phyloP scores from a whole-genome alignment of 768 basidiomycete genomes.

The Filobasidium floriforme region DNA sequence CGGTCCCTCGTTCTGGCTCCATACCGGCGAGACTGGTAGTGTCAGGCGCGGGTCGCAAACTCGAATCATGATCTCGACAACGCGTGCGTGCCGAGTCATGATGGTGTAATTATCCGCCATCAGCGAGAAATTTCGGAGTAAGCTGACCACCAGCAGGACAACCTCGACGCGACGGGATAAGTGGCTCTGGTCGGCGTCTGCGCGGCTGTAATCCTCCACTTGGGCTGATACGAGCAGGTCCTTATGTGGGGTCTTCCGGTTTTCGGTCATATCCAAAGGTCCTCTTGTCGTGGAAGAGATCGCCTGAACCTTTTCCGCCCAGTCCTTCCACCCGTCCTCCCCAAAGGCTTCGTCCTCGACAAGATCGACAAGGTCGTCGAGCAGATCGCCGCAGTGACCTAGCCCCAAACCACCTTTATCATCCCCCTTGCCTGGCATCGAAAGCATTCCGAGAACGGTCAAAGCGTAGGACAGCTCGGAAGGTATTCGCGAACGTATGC shows the following conservation, averaged over 20 bases:
- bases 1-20: slow-evolving; percentile 35
- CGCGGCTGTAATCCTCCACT: background rate
- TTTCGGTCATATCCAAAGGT: background rate
- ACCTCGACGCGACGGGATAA: slow-evolving; percentile 46
- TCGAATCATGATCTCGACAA: slow-evolving; percentile 62
- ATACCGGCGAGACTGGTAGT: slow-evolving; percentile 21
- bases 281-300: background rate
- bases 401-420: slow-evolving; percentile 48
- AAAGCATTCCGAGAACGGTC: slow-evolving; percentile 73
- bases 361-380: slow-evolving; percentile 79
- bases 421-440: slow-evolving; percentile 40
- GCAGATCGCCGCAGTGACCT: slow-evolving; percentile 64
- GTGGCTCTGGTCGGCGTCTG: background rate
- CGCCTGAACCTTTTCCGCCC: slow-evolving; percentile 40
- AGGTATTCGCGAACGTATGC: slow-evolving; percentile 73
- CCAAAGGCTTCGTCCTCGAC: slow-evolving; percentile 72
- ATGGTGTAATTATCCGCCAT: slow-evolving; percentile 62
- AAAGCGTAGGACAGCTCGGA: slow-evolving; percentile 83
- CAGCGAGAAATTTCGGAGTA: slow-evolving; percentile 79
- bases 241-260: background rate
- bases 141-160: slow-evolving; percentile 63
- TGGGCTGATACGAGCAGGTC: background rate
- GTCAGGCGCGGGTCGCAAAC: slow-evolving; percentile 52
- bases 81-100: slow-evolving; percentile 58
- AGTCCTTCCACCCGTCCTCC: slow-evolving; percentile 34